These are phyloP conservation scores for Solanum bulbocastanum DNA, from an alignment of 257 asterid genomes.

Conservation along the genomic window DNA sequence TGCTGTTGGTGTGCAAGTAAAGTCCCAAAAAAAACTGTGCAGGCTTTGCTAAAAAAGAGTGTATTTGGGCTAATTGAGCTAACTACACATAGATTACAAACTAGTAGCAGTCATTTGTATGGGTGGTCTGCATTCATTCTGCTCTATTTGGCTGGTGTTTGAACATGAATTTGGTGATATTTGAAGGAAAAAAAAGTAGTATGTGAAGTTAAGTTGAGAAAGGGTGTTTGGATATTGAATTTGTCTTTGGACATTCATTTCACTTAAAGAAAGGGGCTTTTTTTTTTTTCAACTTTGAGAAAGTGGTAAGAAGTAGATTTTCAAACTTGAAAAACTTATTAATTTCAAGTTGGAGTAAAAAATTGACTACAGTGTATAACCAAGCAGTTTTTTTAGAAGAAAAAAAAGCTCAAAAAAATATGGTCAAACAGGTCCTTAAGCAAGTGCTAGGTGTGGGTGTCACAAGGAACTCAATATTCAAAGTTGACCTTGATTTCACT, in stretches of 20 bases:
- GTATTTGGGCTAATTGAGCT: neutral
- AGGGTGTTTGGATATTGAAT: neutral
- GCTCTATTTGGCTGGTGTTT: neutral
- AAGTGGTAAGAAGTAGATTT: no score
- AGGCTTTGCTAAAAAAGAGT: neutral
- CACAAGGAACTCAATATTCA: neutral
- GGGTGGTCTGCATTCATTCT: neutral
- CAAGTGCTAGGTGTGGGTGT: neutral
- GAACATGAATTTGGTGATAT: neutral
- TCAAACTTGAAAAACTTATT: neutral
- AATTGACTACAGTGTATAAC: no score
- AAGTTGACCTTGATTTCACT: neutral
- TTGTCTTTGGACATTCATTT: neutral
- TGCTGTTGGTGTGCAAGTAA: neutral
- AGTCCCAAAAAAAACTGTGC: neutral
- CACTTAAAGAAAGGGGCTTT: neutral
- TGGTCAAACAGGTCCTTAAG: neutral
- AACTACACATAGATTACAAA: no score
- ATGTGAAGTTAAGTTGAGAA: neutral
- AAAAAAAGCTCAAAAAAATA: no score
- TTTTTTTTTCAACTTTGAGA: no score
- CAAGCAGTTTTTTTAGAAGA: no score
- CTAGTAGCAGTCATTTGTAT: no score
- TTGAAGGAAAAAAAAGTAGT: neutral
- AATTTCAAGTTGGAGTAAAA: neutral